Base-by-base conservation (phyloP, 1,284 basidiomycete species). In the Sanghuangporus sanghuang region DNA sequence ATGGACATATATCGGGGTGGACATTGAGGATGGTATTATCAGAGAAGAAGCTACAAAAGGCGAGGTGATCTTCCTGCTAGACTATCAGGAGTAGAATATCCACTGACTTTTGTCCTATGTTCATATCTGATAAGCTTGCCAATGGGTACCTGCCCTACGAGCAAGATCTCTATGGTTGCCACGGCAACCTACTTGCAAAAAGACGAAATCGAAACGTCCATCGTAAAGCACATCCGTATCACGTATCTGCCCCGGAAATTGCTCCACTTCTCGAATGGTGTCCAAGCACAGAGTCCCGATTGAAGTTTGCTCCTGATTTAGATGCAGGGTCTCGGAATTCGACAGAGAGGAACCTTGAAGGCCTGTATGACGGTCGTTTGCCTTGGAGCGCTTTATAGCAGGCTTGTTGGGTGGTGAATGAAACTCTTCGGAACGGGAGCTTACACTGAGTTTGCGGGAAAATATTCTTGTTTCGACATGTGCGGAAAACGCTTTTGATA, bases 1-100 rank as follows among this genome's bases (percentile, higher is more conserved):
- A 58, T 97, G 96, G 76, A 73, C 80, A 16, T 98, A 98, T 71
- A 79, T 93, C 57, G 95, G 95, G 12, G 85, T 98, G 58, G 93
- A 97, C 75, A 82, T 86, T 42, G 84, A 86, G 52, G 82, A 85
- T 64, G 81, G 80, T 50, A 74, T 72, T 23, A 77, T 81, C 62
- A 72, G 72, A 65, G 68, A 71, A 14, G 74, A 74, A 38, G 87
- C 89, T 64, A 82, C 83, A 61, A 75, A 86, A 67, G 95, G 93
- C 68, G 94, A 96, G 85, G 92, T 90, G 69, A 73, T 82, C 74
- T 42, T 65, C 40, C 59, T 57, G 38, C 52, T 50, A 35, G 16
- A n/a, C 0, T 18, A 14, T 14, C 16, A n/a, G 21, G 27, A 4
- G 1, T 32, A 32, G 27, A 5, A 32, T 32, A 32, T 3, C 27